Conservation (phyloP, 148 eudicot genomes). For the Silene uniflora region DNA sequence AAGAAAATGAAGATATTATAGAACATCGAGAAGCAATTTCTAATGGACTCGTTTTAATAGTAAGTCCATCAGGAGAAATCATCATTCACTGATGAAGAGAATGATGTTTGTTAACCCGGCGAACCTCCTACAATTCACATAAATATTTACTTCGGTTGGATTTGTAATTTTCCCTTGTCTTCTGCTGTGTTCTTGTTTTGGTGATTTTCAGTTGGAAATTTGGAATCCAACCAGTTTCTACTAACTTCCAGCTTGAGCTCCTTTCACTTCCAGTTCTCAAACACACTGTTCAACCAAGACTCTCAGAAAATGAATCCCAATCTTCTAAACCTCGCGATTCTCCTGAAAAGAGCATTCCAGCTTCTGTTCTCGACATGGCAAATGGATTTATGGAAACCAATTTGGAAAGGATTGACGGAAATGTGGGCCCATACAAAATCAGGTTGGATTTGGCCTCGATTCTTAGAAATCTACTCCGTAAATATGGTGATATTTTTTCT, state of each 20-base stretch:
- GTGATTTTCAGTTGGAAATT: background rate
- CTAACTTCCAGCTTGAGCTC: background rate
- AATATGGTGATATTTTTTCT: conserved; percentile 1
- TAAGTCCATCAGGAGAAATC: conserved; percentile 20
- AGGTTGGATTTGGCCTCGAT: conserved; percentile 6
- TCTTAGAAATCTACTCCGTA: background rate
- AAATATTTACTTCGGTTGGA: too few species aligned
- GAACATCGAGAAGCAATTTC: conserved; percentile 14
- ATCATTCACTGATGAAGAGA: conserved; percentile 10
- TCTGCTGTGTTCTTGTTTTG: background rate
- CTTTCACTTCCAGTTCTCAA: conserved; percentile 1
- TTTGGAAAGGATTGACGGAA: background rate
- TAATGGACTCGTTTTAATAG: conserved; percentile 9
- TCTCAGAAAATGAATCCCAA: conserved; percentile 3
- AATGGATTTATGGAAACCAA: background rate
- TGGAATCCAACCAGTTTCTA: background rate
- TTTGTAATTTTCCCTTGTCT: background rate
- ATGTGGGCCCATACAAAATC: conserved; percentile 11
- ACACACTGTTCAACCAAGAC: background rate
- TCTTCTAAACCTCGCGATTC: background rate
- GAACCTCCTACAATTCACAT: background rate
- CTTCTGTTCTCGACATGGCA: conserved; percentile 6
- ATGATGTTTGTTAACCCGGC: background rate
- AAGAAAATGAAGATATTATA: background rate
- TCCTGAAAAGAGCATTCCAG: conserved; percentile 10